A percentile compares a stretch with the other conserved stretches of the same genome.
Conservation (phyloP, 1,284 basidiomycete genomes). For the Exobasidium cylindrosporum region DNA sequence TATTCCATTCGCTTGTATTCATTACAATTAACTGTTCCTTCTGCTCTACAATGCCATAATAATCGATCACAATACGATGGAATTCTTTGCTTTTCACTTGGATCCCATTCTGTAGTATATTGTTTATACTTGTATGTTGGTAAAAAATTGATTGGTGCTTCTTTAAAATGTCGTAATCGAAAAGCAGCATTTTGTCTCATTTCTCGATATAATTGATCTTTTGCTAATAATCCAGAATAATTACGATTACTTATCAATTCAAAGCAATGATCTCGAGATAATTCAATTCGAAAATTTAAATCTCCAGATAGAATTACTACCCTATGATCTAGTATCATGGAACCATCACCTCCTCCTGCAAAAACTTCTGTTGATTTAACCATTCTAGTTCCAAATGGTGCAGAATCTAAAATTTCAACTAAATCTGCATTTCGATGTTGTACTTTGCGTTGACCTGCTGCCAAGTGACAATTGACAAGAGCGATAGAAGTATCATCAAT, state of each 20-base stretch:
- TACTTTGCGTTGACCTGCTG: constrained; percentile 82
- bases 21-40: constrained; percentile 39
- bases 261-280: constrained; percentile 76
- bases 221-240: constrained; percentile 65
- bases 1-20: constrained; percentile 52
- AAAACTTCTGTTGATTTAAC: constrained; percentile 61
- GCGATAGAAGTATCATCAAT: constrained; percentile 76
- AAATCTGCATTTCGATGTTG: constrained; percentile 81
- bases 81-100: constrained; percentile 78
- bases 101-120: constrained; percentile 72
- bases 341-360: constrained; percentile 84
- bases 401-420: constrained; percentile 58
- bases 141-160: constrained; percentile 61
- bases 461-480: constrained; percentile 93
- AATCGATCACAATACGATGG: constrained; percentile 97
- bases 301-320: constrained; percentile 76
- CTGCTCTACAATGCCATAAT: constrained; percentile 70
- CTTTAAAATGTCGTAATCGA: constrained; percentile 75
- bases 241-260: constrained; percentile 68
- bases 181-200: constrained; percentile 80
- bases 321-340: constrained; percentile 92
- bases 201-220: constrained; percentile 88
- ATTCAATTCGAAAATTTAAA: constrained; percentile 72
- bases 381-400: not conserved
- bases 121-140: constrained; percentile 97